Evolutionary conservation across 176 grass and related monocot species (phyloP).

Genomic region (Melocanna baccifera): DNA sequence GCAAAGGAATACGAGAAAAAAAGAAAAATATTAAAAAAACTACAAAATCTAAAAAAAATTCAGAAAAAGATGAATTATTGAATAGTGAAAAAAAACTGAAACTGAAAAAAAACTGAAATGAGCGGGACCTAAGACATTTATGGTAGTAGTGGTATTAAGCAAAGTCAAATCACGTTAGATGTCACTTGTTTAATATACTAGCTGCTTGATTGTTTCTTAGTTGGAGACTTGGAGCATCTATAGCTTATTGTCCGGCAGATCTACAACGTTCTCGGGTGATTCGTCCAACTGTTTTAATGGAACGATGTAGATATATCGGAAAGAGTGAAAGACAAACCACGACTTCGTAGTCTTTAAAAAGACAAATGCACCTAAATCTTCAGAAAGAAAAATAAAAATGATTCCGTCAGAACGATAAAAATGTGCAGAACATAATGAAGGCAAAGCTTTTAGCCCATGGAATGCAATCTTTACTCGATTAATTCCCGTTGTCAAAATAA

Average conservation of each 20-base stretch:
- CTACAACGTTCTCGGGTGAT: background rate
- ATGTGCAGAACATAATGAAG: background rate
- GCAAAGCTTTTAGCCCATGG: background rate
- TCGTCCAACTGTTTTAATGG: background rate
- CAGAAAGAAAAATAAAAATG: background rate
- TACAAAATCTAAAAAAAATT: too few relatives aligned
- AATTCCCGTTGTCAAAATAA: slow-evolving; percentile 21
- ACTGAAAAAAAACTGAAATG: too few relatives aligned
- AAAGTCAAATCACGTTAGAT: slow-evolving; percentile 8
- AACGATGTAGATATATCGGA: background rate
- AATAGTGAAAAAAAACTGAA: too few relatives aligned
- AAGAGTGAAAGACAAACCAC: background rate
- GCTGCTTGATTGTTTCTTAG: background rate
- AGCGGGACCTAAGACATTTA: too few relatives aligned
- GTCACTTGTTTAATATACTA: background rate
- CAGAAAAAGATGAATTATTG: too few relatives aligned
- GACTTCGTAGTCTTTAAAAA: background rate
- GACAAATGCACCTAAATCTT: background rate
- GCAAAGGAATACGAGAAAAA: too few relatives aligned
- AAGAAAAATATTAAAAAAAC: too few relatives aligned
- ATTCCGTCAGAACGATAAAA: background rate
- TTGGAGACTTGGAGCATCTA: slow-evolving; percentile 35
- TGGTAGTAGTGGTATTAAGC: background rate
- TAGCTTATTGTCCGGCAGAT: background rate
- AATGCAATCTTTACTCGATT: background rate